Evolutionary conservation across 2,329 filamentous ascomycete genomes (phyloP), one percentile per base, ranked within the genome.

Genomic region (Thermothelomyces thermophilus): DNA sequence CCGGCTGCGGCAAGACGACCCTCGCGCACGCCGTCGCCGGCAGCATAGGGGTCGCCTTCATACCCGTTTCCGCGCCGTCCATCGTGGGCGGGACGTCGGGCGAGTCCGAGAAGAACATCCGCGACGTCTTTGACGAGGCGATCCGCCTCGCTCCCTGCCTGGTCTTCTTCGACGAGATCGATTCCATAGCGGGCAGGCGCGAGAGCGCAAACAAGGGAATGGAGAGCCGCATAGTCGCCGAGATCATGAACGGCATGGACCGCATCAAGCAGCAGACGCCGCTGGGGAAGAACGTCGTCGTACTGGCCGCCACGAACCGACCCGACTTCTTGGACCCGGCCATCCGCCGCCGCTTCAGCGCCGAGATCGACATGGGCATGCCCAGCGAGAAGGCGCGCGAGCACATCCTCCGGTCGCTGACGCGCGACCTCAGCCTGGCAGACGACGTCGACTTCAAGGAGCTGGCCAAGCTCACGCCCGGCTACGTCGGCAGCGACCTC

Each of bases 401-500:
- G 62, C 76, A 86, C 42, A 97, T 98, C 36, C 70, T 97, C 40
- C 74, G 77, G 34, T 83, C 86, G 1, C 72, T 94, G 40, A 88
- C 87, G 0, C 73, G 81, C 47, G 79, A 83, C 48, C 76, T 83
- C 57, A 71, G 71, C 0, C 66, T 95, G 7, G 74, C 80, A 1
- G 74, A 78, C 3, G 82, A 90, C 53, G 79, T 97, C 17, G 80
- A 95, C 63, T 86, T 91, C 58, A 70, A 71, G 22, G 71, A 77
- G 14, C 72, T 98, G 3, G 90, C 91, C 5, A 90, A 87, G 60
- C 75, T 84, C 59, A 97, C 91, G 0, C 88, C 93, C 5, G 93
- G 93, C 1, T 98, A 93, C 58, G 91, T 98, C 0, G 91, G 90
- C 10, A 87, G 88, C 5, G 93, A 98, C 71, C 71, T 98, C 3